A percentile compares a stretch with the other conserved stretches of the same genome.
Evolutionary conservation across 352 stramenopile genomes (phyloP).

Genomic region (Globisporangium apiculatum): DNA sequence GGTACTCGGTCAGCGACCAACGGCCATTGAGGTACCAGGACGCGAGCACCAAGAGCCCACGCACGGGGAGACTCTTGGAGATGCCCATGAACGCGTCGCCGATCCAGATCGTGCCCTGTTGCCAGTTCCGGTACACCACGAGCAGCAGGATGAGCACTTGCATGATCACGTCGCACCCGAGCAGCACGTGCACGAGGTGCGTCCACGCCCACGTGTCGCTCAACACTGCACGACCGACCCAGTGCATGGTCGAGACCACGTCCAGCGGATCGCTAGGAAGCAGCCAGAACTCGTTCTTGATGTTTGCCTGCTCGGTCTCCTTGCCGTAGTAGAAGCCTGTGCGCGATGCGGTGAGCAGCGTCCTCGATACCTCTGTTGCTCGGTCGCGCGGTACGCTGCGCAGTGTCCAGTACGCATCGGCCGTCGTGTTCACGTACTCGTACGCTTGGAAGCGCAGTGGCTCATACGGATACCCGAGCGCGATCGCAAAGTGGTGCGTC

Average conservation of each 20-base stretch:
- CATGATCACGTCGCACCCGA: conserved; percentile 21
- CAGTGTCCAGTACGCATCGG: neutral
- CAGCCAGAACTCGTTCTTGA: conserved; percentile 18
- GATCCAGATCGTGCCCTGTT: conserved; percentile 27
- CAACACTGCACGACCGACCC: conserved; percentile 2
- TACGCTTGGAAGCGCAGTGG: neutral
- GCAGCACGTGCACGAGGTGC: conserved; percentile 25
- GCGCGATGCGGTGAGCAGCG: conserved; percentile 20
- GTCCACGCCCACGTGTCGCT: conserved; percentile 15
- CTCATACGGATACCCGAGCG: conserved; percentile 23
- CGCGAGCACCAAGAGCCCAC: conserved; percentile 24
- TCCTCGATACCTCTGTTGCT: neutral
- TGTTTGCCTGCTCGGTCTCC: conserved; percentile 26
- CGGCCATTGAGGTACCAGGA: conserved; percentile 27
- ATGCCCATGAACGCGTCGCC: conserved; percentile 31
- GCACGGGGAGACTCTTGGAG: conserved; percentile 24
- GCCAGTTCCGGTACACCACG: conserved; percentile 23
- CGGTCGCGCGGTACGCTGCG: conserved; percentile 2
- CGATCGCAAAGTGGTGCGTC: conserved; percentile 8
- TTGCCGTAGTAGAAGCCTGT: conserved; percentile 26
- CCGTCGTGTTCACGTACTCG: neutral
- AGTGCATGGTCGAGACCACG: conserved; percentile 10
- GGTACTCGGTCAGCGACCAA: conserved; percentile 27
- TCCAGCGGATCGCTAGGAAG: conserved; percentile 14
- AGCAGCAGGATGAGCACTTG: conserved; percentile 22